Conservation (phyloP, 495 filamentous ascomycete genomes). For the Bathelium albidoporum region DNA sequence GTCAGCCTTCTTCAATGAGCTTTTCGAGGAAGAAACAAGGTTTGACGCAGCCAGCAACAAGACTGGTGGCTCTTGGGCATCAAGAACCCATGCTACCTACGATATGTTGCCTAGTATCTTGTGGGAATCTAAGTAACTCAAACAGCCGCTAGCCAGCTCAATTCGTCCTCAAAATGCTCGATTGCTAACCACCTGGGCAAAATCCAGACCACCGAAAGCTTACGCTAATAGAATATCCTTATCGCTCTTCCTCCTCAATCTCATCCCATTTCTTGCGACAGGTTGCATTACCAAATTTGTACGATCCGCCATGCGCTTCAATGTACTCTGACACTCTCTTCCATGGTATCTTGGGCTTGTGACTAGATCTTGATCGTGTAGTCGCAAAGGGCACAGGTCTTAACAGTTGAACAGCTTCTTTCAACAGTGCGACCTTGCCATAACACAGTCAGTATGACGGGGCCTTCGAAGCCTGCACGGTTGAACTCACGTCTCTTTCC, state of each 20-base stretch:
- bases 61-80: no score
- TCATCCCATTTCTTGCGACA: slow-evolving; percentile 70
- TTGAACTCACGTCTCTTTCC: slow-evolving; percentile 58
- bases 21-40: no score
- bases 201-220: not conserved
- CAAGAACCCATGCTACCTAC: not conserved
- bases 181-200: not conserved
- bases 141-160: not conserved
- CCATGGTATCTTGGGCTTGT: slow-evolving; percentile 57
- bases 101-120: not conserved
- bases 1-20: no score
- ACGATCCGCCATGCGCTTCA: slow-evolving; percentile 57
- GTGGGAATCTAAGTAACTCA: not conserved
- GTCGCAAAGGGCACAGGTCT: no score
- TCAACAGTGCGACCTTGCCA: not conserved
- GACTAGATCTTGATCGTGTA: not conserved
- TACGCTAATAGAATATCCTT: not conserved
- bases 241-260: not conserved
- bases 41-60: no score
- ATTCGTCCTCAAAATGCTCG: no score
- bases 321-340: slow-evolving; percentile 73
- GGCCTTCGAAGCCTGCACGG: slow-evolving; percentile 1
- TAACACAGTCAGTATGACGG: slow-evolving; percentile 12
- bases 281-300: slow-evolving; percentile 76
- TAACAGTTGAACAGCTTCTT: not conserved